These are phyloP conservation scores for Penstemon eatonii DNA, from an alignment of 257 asterid genomes.

Conservation along the genomic window DNA sequence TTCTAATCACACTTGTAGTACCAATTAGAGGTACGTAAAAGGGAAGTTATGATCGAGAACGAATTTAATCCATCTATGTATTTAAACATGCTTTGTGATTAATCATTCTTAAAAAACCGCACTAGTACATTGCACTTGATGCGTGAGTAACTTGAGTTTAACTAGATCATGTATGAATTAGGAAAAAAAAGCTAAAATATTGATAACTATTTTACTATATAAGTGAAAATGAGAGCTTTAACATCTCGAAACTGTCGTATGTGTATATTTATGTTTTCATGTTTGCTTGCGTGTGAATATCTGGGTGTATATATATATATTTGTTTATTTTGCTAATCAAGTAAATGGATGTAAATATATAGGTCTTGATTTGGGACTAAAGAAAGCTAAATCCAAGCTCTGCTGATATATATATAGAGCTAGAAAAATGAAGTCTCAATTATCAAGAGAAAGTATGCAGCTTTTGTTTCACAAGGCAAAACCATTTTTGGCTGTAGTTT, in stretches of 20 bases:
- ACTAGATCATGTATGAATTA: too few relatives aligned
- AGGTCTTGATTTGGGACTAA: neutral
- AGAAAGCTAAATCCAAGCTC: neutral
- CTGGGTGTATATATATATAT: neutral
- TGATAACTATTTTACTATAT: neutral
- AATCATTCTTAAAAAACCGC: too few relatives aligned
- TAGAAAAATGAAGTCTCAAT: slow-evolving; percentile 20
- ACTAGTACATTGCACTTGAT: too few relatives aligned
- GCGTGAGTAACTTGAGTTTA: too few relatives aligned
- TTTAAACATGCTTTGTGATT: too few relatives aligned
- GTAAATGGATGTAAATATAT: neutral
- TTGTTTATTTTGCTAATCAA: neutral
- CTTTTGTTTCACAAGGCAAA: slow-evolving; percentile 42
- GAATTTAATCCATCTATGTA: too few relatives aligned
- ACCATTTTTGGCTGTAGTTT: slow-evolving; percentile 73
- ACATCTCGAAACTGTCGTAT: neutral
- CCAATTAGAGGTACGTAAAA: too few relatives aligned
- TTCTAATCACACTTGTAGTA: too few relatives aligned
- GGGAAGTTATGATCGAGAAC: too few relatives aligned
- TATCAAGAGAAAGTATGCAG: slow-evolving; percentile 26
- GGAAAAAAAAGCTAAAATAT: neutral
- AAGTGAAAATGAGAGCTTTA: neutral
- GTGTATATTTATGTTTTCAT: neutral
- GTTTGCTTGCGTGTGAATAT: neutral
- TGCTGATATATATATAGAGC: too few relatives aligned